Conservation (phyloP, 148 eudicot genomes). For the Cornus florida region DNA sequence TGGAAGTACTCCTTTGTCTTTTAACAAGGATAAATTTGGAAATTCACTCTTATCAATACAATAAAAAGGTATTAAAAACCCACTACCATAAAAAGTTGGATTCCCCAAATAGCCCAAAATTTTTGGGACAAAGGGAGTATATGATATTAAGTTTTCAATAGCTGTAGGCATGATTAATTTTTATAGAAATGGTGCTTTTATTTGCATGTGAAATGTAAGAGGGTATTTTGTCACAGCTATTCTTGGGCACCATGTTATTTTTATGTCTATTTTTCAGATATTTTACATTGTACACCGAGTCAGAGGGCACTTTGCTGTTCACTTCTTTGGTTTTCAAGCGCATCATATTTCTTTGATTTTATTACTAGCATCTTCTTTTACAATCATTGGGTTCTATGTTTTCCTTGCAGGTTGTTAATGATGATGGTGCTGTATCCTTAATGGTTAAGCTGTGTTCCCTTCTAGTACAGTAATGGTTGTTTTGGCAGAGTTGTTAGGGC, state of each 20-base stretch:
- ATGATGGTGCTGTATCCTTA: conserved; percentile 99
- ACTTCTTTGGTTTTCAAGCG: no score
- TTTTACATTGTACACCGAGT: background rate
- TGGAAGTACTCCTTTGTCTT: no score
- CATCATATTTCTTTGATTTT: background rate
- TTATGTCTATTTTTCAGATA: no score
- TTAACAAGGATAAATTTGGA: no score
- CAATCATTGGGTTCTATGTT: conserved; percentile 3
- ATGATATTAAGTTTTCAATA: background rate
- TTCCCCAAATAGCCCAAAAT: no score
- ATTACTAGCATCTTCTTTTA: background rate
- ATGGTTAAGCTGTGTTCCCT: conserved; percentile 5
- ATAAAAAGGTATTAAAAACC: no score
- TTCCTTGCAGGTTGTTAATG: conserved; percentile 86
- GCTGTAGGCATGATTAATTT: background rate
- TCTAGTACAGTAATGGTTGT: background rate
- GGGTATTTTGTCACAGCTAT: background rate
- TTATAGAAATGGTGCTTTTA: background rate
- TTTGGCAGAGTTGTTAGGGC: background rate
- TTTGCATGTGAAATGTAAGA: background rate
- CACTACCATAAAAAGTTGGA: no score
- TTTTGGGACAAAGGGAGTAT: no score
- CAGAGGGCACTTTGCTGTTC: background rate
- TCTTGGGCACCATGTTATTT: background rate
- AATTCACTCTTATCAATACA: no score